Conservation (phyloP, 257 asterid genomes). For the Petunia axillaris region DNA sequence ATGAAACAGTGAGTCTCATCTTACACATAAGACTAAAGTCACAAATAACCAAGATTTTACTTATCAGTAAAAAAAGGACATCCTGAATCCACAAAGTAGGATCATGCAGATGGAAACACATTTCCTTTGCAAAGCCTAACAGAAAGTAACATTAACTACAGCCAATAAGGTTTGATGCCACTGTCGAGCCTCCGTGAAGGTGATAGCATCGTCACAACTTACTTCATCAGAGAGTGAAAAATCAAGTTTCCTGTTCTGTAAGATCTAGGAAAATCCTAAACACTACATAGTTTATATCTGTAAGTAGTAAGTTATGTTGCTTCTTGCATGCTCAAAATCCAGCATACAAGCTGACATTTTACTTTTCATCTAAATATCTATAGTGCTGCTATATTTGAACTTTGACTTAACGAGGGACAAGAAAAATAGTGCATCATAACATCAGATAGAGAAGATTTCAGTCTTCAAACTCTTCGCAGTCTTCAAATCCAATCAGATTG, state of each 20-base stretch:
- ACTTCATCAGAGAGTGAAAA: background rate
- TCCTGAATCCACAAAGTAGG: background rate
- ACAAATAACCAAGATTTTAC: background rate
- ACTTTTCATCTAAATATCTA: background rate
- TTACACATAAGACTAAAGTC: background rate
- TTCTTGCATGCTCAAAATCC: background rate
- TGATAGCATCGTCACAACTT: background rate
- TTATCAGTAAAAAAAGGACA: background rate
- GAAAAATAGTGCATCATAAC: constrained; percentile 4
- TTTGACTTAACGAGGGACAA: background rate
- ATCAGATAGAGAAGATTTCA: background rate
- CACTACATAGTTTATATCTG: background rate
- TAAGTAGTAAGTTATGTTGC: background rate
- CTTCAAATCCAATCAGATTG: background rate
- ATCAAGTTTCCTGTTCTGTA: background rate
- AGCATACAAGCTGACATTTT: background rate
- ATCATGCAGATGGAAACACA: background rate
- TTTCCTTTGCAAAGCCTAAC: background rate
- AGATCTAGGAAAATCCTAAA: background rate
- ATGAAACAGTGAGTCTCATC: background rate
- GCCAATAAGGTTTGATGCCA: background rate
- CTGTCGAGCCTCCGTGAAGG: background rate
- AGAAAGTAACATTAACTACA: background rate
- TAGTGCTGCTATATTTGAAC: background rate
- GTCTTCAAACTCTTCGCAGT: background rate